Evolutionary conservation across 345 rosid species (phyloP).

Genomic region (Aquilaria malaccensis): DNA sequence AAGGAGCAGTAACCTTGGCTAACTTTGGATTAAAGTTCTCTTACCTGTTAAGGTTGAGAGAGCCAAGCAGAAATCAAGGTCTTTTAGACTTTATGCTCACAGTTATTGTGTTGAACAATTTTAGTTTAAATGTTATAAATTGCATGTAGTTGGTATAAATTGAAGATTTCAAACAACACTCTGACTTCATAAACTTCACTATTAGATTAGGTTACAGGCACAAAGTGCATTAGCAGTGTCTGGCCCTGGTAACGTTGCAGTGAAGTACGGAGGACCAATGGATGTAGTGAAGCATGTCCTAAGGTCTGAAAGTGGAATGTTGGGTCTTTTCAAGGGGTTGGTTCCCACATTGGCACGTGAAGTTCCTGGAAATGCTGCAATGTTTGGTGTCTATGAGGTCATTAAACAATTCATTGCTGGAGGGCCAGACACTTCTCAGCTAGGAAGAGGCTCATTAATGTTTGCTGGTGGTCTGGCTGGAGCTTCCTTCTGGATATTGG

Average conservation of each 20-base stretch:
- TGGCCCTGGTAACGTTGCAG: slow-evolving; percentile 39
- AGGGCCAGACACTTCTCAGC: slow-evolving; percentile 75
- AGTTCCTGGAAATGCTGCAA: slow-evolving; percentile 76
- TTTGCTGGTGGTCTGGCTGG: slow-evolving; percentile 86
- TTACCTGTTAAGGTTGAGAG: too few relatives aligned
- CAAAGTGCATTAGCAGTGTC: slow-evolving; percentile 56
- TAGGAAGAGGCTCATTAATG: slow-evolving; percentile 70
- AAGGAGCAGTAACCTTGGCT: too few relatives aligned
- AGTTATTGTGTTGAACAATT: too few relatives aligned
- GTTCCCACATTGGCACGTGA: slow-evolving; percentile 80
- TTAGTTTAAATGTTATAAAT: too few relatives aligned
- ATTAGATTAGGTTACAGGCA: slow-evolving; percentile 64
- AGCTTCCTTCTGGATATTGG: slow-evolving; percentile 64
- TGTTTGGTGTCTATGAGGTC: slow-evolving; percentile 78
- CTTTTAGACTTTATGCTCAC: too few relatives aligned
- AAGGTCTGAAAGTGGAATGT: slow-evolving; percentile 63
- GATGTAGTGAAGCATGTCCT: slow-evolving; percentile 84
- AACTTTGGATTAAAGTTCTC: too few relatives aligned
- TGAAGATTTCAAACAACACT: background rate
- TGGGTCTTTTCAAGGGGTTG: slow-evolving; percentile 86
- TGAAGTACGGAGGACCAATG: slow-evolving; percentile 84
- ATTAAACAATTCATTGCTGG: slow-evolving; percentile 66
- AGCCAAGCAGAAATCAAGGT: too few relatives aligned
- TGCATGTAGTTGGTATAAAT: background rate
- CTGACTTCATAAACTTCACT: too few relatives aligned